A percentile compares a stretch with the other conserved stretches of the same genome.
Conservation (phyloP, 2,329 filamentous ascomycete genomes). For the Davidsoniella australis region DNA sequence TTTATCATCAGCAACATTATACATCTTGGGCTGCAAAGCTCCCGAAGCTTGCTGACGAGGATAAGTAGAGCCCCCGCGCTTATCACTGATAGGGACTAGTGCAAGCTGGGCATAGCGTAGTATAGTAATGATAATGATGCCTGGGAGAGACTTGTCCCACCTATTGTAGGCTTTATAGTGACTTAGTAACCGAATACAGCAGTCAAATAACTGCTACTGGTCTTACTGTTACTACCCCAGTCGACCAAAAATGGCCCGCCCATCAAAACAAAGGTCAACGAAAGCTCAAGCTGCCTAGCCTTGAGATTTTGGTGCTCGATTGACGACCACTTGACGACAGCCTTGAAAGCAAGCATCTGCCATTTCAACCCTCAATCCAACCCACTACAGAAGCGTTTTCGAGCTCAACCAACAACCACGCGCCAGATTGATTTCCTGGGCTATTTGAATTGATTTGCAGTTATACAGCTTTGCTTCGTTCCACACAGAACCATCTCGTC, state of each 20-base stretch:
- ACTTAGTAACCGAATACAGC: too few species aligned
- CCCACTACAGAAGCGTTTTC: too few species aligned
- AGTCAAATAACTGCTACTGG: too few species aligned
- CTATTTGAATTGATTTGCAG: background rate
- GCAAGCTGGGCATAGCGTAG: background rate
- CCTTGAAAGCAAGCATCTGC: slow-evolving; percentile 2
- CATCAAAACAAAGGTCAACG: slow-evolving; percentile 1
- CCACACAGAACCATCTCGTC: background rate
- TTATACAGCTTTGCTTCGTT: background rate
- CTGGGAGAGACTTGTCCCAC: too few species aligned
- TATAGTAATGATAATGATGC: too few species aligned
- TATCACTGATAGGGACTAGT: too few species aligned
- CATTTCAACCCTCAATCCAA: background rate
- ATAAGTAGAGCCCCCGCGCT: background rate
- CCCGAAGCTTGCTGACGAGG: background rate
- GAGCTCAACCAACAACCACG: background rate
- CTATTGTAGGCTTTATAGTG: too few species aligned
- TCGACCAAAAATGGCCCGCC: too few species aligned
- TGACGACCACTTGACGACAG: slow-evolving; percentile 10
- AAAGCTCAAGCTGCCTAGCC: slow-evolving; percentile 13
- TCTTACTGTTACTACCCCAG: too few species aligned
- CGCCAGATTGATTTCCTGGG: background rate
- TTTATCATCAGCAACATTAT: too few species aligned
- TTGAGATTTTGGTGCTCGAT: background rate
- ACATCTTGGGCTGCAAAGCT: too few species aligned